These are phyloP conservation scores for Phycomyces blakesleeanus DNA, from an alignment of 192 early-diverging fungal genomes.

Conservation along the genomic window DNA sequence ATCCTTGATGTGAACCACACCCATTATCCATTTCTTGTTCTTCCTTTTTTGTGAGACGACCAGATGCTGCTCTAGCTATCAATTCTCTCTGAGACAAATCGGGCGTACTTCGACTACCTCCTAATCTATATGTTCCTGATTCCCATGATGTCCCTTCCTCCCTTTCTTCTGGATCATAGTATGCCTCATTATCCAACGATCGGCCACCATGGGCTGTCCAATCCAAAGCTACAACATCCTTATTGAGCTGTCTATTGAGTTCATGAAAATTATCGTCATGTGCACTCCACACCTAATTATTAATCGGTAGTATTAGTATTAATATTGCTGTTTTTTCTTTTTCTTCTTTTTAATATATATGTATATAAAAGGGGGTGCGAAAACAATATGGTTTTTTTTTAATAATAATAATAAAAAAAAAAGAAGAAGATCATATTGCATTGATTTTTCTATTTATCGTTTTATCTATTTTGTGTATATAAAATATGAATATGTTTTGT, in stretches of 20 bases:
- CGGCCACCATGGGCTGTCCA: constrained; percentile 42
- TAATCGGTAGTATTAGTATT: too few relatives aligned
- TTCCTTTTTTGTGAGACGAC: constrained; percentile 55
- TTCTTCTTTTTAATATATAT: neutral
- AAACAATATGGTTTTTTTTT: too few relatives aligned
- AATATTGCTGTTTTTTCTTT: neutral
- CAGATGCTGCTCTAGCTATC: constrained; percentile 51
- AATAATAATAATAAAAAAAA: too few relatives aligned
- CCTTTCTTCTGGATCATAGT: constrained; percentile 36
- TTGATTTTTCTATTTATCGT: too few relatives aligned
- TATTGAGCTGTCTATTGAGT: constrained; percentile 70
- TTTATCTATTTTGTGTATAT: too few relatives aligned
- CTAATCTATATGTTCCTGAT: constrained; percentile 59
- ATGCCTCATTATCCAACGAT: constrained; percentile 31
- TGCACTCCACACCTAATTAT: constrained; percentile 49
- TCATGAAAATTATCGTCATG: constrained; percentile 74
- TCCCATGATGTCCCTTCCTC: constrained; percentile 36
- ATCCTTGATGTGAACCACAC: constrained; percentile 37
- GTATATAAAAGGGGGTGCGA: neutral
- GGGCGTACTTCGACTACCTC: constrained; percentile 33
- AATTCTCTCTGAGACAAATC: constrained; percentile 39
- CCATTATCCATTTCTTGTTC: constrained; percentile 60
- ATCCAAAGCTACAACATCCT: constrained; percentile 52
- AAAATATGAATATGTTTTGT: constrained; percentile 8
- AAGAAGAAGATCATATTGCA: too few relatives aligned